Evolutionary conservation across 257 asterid species (phyloP).

Genomic region (Lavandula angustifolia): DNA sequence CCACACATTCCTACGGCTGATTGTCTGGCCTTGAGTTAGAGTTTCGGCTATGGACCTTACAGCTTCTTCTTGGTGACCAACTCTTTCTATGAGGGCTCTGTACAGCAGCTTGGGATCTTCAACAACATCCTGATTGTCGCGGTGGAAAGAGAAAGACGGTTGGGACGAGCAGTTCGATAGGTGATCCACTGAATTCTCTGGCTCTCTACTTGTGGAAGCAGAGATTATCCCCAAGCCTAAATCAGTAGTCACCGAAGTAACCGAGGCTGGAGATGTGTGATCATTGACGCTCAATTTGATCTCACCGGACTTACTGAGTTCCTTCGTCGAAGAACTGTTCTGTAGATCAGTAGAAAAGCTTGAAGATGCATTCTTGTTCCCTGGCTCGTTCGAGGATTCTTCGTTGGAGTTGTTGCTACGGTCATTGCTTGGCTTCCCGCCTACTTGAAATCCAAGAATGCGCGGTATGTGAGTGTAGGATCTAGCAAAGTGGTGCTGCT

Average conservation of each 20-base stretch:
- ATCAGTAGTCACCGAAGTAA: conserved; percentile 65
- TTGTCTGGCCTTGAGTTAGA: conserved; percentile 39
- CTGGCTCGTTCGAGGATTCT: conserved; percentile 41
- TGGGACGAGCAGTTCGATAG: conserved; percentile 28
- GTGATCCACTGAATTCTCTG: conserved; percentile 28
- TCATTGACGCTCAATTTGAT: conserved; percentile 33
- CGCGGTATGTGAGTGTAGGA: conserved; percentile 39
- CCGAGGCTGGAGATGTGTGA: conserved; percentile 55
- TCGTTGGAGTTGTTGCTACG: conserved; percentile 31
- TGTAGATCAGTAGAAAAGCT: conserved; percentile 37
- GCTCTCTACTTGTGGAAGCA: conserved; percentile 37
- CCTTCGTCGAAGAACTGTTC: conserved; percentile 40
- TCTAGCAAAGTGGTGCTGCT: conserved; percentile 48
- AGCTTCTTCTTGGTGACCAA: conserved; percentile 70
- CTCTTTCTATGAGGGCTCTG: conserved; percentile 51
- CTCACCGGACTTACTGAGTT: conserved; percentile 33
- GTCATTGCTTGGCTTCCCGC: conserved; percentile 32
- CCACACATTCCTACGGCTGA: conserved; percentile 54
- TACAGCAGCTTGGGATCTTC: conserved; percentile 57
- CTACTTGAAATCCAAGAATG: conserved; percentile 52
- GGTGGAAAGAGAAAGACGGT: conserved; percentile 35
- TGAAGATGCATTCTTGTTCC: conserved; percentile 35
- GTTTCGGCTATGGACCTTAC: conserved; percentile 47
- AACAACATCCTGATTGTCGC: conserved; percentile 21
- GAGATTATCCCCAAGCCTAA: conserved; percentile 49